These are phyloP conservation scores for Tirmania nivea DNA, from an alignment of 495 filamentous ascomycete genomes.

Conservation along the genomic window DNA sequence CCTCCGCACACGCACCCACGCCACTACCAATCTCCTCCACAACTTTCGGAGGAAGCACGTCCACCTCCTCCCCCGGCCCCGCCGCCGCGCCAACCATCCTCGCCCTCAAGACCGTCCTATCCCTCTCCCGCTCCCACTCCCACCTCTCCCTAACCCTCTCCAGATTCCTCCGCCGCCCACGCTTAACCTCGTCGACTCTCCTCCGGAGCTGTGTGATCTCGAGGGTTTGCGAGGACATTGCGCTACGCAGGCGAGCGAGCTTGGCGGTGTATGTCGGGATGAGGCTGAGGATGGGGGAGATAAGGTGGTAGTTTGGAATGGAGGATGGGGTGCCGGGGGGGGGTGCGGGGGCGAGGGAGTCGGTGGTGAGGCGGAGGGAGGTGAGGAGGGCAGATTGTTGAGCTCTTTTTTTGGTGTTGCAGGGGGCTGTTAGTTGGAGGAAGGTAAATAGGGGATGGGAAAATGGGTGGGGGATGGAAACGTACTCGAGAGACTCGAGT, in stretches of 20 bases:
- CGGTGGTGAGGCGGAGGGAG: slow-evolving; percentile 8
- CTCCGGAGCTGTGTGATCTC: slow-evolving; percentile 12
- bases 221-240: slow-evolving; percentile 13
- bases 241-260: slow-evolving; percentile 9
- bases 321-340: slow-evolving; percentile 13
- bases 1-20: background rate
- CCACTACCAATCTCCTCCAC: background rate
- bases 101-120: slow-evolving; percentile 14
- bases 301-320: slow-evolving; percentile 10
- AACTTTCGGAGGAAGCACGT: background rate
- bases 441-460: background rate
- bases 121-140: slow-evolving; percentile 12
- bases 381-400: slow-evolving; percentile 15
- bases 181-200: slow-evolving; percentile 10
- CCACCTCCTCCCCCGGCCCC: background rate
- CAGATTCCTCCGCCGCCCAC: slow-evolving; percentile 6
- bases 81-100: slow-evolving; percentile 2
- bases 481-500: slow-evolving; percentile 13
- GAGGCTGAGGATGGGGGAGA: too few relatives aligned
- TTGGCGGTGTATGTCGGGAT: slow-evolving; percentile 12
- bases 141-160: slow-evolving; percentile 9
- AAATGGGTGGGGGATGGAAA: background rate
- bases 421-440: background rate
- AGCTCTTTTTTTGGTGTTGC: background rate
- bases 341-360: slow-evolving; percentile 9